Conservation (phyloP, 2,329 filamentous ascomycete genomes). For the Trichoderma sp. region DNA sequence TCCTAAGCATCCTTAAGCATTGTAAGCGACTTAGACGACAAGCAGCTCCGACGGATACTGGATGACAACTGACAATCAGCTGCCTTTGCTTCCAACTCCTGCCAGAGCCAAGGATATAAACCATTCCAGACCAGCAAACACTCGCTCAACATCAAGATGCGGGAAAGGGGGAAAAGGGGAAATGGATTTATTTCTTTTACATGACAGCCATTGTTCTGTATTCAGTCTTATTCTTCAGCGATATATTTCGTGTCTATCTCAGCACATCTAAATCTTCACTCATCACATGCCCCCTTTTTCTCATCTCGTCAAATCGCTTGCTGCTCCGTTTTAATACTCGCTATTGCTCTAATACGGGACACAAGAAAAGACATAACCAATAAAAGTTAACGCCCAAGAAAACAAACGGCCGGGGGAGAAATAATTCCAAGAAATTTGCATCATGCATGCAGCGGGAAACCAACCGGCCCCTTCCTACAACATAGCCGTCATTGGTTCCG, state of each 20-base stretch:
- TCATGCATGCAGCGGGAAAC: background rate
- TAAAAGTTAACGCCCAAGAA: background rate
- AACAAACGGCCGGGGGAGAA: background rate
- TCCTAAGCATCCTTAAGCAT: background rate
- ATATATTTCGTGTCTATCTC: background rate
- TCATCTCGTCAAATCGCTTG: background rate
- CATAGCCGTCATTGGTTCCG: constrained; percentile 46
- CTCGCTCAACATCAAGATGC: background rate
- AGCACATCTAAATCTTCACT: background rate
- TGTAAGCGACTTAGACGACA: background rate
- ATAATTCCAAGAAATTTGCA: background rate
- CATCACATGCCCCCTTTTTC: background rate
- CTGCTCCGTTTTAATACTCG: background rate
- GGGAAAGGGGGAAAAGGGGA: background rate
- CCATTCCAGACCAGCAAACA: background rate
- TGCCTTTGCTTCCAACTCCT: background rate
- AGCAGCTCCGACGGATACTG: constrained; percentile 8
- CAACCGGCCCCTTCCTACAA: constrained; percentile 35
- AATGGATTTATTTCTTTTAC: background rate
- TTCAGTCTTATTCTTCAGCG: background rate
- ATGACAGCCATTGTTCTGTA: background rate
- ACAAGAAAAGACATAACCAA: background rate
- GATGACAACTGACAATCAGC: background rate
- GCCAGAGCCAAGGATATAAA: background rate
- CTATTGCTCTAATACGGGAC: background rate